phyloP scores from a whole-genome alignment of 2,329 filamentous ascomycete genomes.

The Cyphellophora europaea region DNA sequence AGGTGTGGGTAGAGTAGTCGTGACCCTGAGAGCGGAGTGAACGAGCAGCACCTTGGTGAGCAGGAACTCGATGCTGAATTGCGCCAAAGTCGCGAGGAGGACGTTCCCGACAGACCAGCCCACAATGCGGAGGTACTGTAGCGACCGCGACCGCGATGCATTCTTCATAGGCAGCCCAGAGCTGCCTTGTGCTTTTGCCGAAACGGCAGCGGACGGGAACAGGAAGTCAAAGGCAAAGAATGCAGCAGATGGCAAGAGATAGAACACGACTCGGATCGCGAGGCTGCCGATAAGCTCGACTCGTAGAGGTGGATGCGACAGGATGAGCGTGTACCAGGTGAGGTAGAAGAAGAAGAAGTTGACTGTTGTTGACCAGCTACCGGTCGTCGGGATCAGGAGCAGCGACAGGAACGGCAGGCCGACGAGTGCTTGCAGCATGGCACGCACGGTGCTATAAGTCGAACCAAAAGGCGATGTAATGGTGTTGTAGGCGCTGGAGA shows the following conservation, averaged over 20 bases:
- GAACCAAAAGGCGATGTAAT: conserved; percentile 15
- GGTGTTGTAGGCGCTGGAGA: conserved; percentile 13
- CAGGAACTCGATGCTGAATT: conserved; percentile 45
- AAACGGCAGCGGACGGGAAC: conserved; percentile 58
- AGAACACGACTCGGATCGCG: conserved; percentile 59
- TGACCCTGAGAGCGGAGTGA: conserved; percentile 48
- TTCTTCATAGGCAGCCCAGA: conserved; percentile 37
- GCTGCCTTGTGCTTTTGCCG: conserved; percentile 58
- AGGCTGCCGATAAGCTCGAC: conserved; percentile 67
- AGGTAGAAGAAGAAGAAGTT: conserved; percentile 86
- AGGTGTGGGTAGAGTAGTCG: conserved; percentile 52
- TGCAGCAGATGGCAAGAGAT: conserved; percentile 60
- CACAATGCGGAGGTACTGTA: conserved; percentile 35
- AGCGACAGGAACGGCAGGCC: conserved; percentile 65
- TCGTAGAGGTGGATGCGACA: conserved; percentile 64
- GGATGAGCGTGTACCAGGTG: conserved; percentile 76
- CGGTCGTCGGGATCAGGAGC: conserved; percentile 50
- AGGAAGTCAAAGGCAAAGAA: conserved; percentile 65
- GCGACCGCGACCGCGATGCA: conserved; percentile 28
- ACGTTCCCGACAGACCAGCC: conserved; percentile 49
- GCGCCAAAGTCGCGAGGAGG: conserved; percentile 41
- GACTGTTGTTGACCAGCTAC: conserved; percentile 67
- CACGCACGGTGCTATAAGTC: conserved; percentile 14
- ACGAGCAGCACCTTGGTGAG: conserved; percentile 44
- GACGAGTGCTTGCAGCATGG: conserved; percentile 54